A percentile compares a stretch with the other conserved stretches of the same genome.
Conservation (phyloP, 2,329 filamentous ascomycete species). For the Diaporthe sp. region DNA sequence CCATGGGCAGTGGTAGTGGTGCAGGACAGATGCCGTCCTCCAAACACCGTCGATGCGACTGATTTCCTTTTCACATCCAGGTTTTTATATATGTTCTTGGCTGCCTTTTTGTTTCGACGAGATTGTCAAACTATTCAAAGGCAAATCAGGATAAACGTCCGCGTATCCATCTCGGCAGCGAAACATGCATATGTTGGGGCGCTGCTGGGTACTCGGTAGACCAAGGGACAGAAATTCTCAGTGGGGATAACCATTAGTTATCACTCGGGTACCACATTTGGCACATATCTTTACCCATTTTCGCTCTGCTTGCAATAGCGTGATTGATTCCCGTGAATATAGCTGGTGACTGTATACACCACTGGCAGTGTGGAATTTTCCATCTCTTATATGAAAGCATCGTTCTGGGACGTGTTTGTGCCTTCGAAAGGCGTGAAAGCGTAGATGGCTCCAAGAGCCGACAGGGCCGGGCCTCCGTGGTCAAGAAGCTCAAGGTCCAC, state of each 20-base stretch:
- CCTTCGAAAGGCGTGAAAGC: constrained; percentile 30
- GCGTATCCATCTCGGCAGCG: background rate
- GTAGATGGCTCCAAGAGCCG: constrained; percentile 32
- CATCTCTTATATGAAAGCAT: background rate
- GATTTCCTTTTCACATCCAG: no score
- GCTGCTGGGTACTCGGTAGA: no score
- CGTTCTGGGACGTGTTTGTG: background rate
- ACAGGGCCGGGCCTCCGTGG: constrained; percentile 32
- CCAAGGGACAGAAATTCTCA: background rate
- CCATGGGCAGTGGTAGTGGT: background rate
- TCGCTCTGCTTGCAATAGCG: background rate
- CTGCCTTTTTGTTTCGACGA: background rate
- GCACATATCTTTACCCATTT: background rate
- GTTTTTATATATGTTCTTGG: no score
- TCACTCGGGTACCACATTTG: background rate
- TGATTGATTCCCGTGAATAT: background rate
- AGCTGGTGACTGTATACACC: background rate
- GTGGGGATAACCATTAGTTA: no score
- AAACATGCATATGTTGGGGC: background rate
- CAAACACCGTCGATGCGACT: no score
- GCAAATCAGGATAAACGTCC: background rate
- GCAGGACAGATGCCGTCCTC: background rate
- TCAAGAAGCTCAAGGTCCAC: constrained; percentile 37
- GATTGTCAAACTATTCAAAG: no score
- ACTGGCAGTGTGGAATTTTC: background rate